These are phyloP conservation scores for Clohesyomyces aquaticus DNA, from an alignment of 495 filamentous ascomycete genomes.

Conservation along the genomic window DNA sequence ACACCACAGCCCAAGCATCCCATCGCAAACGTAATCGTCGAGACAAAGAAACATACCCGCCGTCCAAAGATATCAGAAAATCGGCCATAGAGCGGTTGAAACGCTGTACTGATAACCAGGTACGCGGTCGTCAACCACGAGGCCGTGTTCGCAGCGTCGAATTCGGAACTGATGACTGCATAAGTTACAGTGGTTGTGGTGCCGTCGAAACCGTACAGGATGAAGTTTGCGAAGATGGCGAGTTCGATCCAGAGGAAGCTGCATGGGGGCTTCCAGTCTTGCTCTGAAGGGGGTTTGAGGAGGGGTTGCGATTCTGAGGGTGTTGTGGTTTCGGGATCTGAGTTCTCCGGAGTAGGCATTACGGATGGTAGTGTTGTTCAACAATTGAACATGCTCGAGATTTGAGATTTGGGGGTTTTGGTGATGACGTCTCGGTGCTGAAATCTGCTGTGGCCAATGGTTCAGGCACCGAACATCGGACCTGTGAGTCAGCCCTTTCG, in stretches of 20 bases:
- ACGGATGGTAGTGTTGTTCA: too few relatives aligned
- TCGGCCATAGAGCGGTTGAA: slow-evolving; percentile 58
- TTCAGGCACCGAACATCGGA: slow-evolving; percentile 4
- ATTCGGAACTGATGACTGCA: slow-evolving; percentile 63
- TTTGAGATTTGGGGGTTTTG: slow-evolving; percentile 46
- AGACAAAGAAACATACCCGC: slow-evolving; percentile 52
- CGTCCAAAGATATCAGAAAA: slow-evolving; percentile 45
- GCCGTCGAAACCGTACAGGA: slow-evolving; percentile 67
- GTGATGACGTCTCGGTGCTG: slow-evolving; percentile 50
- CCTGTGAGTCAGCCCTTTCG: neutral
- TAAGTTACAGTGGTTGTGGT: slow-evolving; percentile 70
- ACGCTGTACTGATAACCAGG: slow-evolving; percentile 59
- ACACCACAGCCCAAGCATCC: slow-evolving; percentile 56
- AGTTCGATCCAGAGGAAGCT: slow-evolving; percentile 55
- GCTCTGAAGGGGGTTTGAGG: too few relatives aligned
- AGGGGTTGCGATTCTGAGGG: too few relatives aligned
- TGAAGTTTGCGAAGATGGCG: slow-evolving; percentile 63
- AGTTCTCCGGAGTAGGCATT: too few relatives aligned
- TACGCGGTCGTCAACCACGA: slow-evolving; percentile 63
- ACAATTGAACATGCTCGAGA: too few relatives aligned
- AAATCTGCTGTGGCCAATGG: neutral
- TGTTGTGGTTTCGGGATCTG: too few relatives aligned
- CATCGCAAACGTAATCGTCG: slow-evolving; percentile 52
- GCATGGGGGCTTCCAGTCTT: slow-evolving; percentile 49
- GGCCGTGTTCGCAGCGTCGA: slow-evolving; percentile 56